phyloP scores from a whole-genome alignment of 306 rosid species.

The Mucuna pruriens region DNA sequence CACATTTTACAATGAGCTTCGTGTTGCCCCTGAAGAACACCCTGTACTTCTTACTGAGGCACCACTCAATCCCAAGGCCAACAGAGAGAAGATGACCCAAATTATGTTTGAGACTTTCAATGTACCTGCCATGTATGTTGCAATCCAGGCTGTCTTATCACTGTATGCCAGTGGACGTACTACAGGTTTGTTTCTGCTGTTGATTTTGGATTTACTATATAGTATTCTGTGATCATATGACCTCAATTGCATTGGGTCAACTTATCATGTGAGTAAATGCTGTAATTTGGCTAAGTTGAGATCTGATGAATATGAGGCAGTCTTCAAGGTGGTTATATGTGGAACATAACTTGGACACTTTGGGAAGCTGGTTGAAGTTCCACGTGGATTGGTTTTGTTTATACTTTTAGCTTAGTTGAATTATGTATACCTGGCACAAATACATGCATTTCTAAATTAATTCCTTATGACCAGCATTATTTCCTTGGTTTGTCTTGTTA shows the following conservation, averaged over 20 bases:
- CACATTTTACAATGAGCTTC: constrained; percentile 71
- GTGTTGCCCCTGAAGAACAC: constrained; percentile 79
- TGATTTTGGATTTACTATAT: constrained; percentile 15
- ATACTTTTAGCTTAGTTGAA: constrained; percentile 6
- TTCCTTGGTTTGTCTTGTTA: constrained; percentile 1
- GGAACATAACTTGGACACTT: not conserved
- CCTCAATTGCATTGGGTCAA: constrained; percentile 9
- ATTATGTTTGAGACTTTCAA: constrained; percentile 73
- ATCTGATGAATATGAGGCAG: not conserved
- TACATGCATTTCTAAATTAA: constrained; percentile 9
- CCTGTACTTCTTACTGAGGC: constrained; percentile 82
- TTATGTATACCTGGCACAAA: not conserved
- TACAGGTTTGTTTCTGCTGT: constrained; percentile 53
- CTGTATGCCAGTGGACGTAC: constrained; percentile 81
- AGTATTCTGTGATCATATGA: not conserved
- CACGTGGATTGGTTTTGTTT: constrained; percentile 13
- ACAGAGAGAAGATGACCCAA: constrained; percentile 85
- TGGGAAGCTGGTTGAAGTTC: not conserved
- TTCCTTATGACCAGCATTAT: not conserved
- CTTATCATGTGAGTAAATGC: not conserved
- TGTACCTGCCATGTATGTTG: constrained; percentile 72
- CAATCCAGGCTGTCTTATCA: constrained; percentile 69
- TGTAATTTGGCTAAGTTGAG: not conserved
- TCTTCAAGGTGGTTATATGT: not conserved
- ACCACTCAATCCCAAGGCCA: constrained; percentile 77